Conservation (phyloP, 495 filamentous ascomycete species). For the Terfezia claveryi region DNA sequence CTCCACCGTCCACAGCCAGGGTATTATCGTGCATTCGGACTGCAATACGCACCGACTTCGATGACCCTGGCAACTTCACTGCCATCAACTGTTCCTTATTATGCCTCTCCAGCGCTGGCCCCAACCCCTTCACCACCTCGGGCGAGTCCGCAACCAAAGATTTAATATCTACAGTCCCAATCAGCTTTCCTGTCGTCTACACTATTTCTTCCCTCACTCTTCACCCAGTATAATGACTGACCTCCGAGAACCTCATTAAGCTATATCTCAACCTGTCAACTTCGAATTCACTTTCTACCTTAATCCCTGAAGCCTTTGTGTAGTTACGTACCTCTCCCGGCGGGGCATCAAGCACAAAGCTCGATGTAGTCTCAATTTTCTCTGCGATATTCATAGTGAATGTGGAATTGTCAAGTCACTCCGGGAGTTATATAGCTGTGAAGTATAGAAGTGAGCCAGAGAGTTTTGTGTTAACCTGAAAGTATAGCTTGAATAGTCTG, state of each 20-base stretch:
- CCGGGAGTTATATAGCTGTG: no score
- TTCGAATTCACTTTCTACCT: no score
- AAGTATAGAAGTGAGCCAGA: no score
- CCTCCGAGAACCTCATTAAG: neutral
- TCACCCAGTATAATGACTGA: neutral
- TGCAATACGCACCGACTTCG: conserved; percentile 36
- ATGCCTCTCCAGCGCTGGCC: conserved; percentile 77
- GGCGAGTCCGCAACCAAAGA: conserved; percentile 50
- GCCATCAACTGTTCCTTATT: conserved; percentile 83
- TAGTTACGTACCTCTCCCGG: conserved; percentile 67
- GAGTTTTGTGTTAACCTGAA: no score
- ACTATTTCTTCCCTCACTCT: neutral
- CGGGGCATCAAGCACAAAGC: conserved; percentile 84
- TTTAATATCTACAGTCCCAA: conserved; percentile 51
- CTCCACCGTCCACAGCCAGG: no score
- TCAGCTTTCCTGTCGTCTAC: neutral
- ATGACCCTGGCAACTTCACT: conserved; percentile 69
- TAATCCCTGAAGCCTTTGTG: neutral
- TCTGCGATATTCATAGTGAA: conserved; percentile 9
- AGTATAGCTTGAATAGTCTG: no score
- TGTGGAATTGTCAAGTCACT: neutral
- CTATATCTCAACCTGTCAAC: no score
- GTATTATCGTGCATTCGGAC: no score
- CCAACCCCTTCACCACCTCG: conserved; percentile 42
- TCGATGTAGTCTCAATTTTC: conserved; percentile 43